Percentiles rank a stretch among this genome's conserved stretches.
Evolutionary conservation across 805 yeast species (phyloP).

Genomic region (Metschnikowia anglica): DNA sequence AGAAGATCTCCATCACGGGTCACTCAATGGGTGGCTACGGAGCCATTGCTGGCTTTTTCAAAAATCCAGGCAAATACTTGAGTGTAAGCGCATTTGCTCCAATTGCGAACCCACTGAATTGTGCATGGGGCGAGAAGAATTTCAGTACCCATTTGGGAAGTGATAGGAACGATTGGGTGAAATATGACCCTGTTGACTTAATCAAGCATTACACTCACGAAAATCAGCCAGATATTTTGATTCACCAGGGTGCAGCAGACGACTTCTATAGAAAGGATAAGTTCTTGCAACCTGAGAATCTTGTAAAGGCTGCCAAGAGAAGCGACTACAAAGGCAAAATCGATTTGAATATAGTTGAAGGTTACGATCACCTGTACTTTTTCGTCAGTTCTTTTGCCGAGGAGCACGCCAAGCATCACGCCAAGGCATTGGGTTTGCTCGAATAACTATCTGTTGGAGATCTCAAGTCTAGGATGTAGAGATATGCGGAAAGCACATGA

Average conservation of each 20-base stretch:
- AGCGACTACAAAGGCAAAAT: constrained; percentile 61
- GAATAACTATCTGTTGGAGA: constrained; percentile 16
- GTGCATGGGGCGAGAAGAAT: constrained; percentile 88
- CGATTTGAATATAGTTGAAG: constrained; percentile 63
- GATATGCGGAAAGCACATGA: background rate
- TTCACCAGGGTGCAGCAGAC: constrained; percentile 82
- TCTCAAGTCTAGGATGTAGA: background rate
- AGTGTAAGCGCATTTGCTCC: constrained; percentile 92
- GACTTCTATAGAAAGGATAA: constrained; percentile 58
- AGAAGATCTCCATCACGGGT: constrained; percentile 76
- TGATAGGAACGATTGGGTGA: constrained; percentile 59
- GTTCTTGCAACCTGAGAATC: constrained; percentile 75
- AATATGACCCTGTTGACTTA: constrained; percentile 84
- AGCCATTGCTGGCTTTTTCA: constrained; percentile 66
- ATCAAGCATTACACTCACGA: constrained; percentile 57
- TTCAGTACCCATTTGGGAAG: constrained; percentile 75
- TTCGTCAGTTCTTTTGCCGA: constrained; percentile 77
- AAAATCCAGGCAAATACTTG: constrained; percentile 68
- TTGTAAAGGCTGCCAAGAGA: constrained; percentile 58
- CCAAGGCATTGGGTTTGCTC: constrained; percentile 52
- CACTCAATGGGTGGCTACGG: constrained; percentile 99
- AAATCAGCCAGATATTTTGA: constrained; percentile 56
- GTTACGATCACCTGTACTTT: constrained; percentile 89
- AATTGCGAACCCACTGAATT: constrained; percentile 70
- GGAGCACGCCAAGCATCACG: constrained; percentile 85